Evolutionary conservation across 73 alveolate species (phyloP).

Genomic region (Paramecium biaurelia): DNA sequence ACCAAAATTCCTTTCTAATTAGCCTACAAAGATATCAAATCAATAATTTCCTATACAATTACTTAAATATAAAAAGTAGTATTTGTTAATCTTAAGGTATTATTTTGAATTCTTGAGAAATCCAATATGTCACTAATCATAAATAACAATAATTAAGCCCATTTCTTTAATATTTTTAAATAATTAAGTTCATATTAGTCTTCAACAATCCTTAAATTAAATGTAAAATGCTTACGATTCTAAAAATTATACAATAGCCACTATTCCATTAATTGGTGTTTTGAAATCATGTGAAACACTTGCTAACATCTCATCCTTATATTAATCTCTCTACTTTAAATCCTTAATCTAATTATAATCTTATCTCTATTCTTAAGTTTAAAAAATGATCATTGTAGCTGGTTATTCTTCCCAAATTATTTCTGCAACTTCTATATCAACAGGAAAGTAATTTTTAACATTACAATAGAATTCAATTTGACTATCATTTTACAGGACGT

Average conservation of each 20-base stretch:
- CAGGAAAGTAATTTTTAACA: neutral
- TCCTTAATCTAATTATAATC: neutral
- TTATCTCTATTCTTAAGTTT: neutral
- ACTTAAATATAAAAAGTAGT: neutral
- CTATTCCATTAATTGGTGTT: constrained; percentile 63
- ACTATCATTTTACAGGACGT: neutral
- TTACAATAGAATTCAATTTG: neutral
- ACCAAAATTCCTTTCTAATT: neutral
- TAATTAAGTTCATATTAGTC: neutral
- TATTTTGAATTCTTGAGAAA: constrained; percentile 21
- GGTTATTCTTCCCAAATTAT: constrained; percentile 27
- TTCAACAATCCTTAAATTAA: neutral
- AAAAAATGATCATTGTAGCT: neutral
- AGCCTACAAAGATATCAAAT: constrained; percentile 19
- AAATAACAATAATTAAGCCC: constrained; percentile 26
- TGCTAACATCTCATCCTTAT: constrained; percentile 50
- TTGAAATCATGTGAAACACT: constrained; percentile 55
- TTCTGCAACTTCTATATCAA: constrained; percentile 4
- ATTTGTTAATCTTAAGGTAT: neutral
- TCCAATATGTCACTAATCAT: constrained; percentile 63
- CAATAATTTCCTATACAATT: constrained; percentile 17
- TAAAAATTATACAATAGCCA: constrained; percentile 24
- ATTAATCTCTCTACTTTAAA: neutral
- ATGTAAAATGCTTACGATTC: neutral
- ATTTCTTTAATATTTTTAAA: neutral